Evolutionary conservation across 257 asterid genomes (phyloP).

Genomic region (Solanum gandarillasii): DNA sequence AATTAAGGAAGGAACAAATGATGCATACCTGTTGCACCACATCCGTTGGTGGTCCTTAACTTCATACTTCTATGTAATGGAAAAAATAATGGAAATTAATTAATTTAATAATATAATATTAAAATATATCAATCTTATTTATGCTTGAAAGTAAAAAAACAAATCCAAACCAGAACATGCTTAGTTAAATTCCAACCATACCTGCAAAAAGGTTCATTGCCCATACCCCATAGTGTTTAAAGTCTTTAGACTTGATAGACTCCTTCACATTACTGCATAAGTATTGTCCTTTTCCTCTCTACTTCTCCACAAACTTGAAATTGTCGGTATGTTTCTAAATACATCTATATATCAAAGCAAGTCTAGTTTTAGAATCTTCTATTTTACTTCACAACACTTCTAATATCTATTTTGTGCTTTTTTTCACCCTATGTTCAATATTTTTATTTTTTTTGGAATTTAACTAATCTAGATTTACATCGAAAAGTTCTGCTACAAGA

Average conservation of each 20-base stretch:
- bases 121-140: neutral
- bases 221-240: neutral
- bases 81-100: too few relatives aligned
- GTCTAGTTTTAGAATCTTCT: neutral
- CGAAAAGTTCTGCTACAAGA: fast-evolving
- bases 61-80: neutral
- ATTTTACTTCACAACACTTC: neutral
- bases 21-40: neutral
- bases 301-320: neutral
- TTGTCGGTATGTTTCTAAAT: neutral
- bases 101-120: neutral
- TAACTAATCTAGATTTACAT: neutral
- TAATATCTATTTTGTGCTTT: neutral
- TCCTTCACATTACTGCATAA: neutral
- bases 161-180: neutral
- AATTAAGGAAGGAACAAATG: fast-evolving
- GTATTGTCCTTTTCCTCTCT: neutral
- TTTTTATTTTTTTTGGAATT: neutral
- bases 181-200: neutral
- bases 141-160: neutral
- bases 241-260: neutral
- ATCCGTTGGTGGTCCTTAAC: neutral
- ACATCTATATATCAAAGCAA: neutral
- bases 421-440: neutral
- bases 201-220: neutral